Evolutionary conservation across 345 rosid genomes (phyloP).

Genomic region (Salix koriyanagi): DNA sequence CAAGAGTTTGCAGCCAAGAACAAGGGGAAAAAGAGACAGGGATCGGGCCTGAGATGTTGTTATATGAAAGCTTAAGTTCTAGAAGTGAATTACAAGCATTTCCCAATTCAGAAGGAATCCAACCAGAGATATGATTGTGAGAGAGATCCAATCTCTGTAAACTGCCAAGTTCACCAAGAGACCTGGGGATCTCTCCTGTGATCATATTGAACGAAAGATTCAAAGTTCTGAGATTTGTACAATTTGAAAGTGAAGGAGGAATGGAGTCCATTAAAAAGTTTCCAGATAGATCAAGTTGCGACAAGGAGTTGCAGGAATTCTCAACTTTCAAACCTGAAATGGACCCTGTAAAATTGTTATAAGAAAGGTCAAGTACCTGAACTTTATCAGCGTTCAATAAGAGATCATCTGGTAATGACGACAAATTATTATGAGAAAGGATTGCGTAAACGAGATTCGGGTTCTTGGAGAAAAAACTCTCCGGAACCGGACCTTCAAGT

Average conservation of each 20-base stretch:
- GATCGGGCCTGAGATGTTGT: constrained; percentile 76
- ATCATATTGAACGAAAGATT: constrained; percentile 59
- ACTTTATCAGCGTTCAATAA: constrained; percentile 49
- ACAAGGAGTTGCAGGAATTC: constrained; percentile 57
- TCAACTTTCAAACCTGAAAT: constrained; percentile 55
- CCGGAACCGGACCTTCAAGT: constrained; percentile 62
- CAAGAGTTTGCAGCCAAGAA: constrained; percentile 60
- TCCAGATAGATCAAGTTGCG: constrained; percentile 61
- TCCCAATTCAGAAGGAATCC: constrained; percentile 79
- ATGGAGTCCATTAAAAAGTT: constrained; percentile 52
- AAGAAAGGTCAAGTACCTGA: constrained; percentile 69
- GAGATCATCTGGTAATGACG: constrained; percentile 55
- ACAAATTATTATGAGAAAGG: constrained; percentile 61
- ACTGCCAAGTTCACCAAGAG: constrained; percentile 47
- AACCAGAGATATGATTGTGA: constrained; percentile 66
- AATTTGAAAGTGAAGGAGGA: constrained; percentile 63
- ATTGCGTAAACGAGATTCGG: constrained; percentile 50
- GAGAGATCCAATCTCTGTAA: constrained; percentile 77
- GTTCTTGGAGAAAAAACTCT: constrained; percentile 48
- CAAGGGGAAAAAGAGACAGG: constrained; percentile 65
- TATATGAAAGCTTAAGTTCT: constrained; percentile 55
- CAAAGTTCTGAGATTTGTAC: constrained; percentile 65
- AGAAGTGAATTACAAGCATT: constrained; percentile 58
- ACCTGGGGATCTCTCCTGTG: constrained; percentile 60
- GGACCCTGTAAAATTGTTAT: constrained; percentile 82